phyloP scores from a whole-genome alignment of 164 flowering plant genomes.

The Kalanchoe fedtschenkoi region DNA sequence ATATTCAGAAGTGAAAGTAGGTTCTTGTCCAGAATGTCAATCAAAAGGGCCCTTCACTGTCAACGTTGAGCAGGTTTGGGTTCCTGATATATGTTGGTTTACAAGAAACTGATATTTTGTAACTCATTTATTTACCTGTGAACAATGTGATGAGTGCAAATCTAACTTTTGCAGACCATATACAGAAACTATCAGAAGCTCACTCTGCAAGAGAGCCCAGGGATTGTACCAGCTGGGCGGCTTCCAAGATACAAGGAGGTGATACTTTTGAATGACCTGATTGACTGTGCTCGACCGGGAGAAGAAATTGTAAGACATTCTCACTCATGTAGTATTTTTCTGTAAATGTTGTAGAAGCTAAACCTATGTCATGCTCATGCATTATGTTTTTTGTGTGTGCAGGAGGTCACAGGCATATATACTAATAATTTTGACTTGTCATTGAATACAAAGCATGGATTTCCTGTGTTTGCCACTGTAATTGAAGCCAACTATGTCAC shows the following conservation, averaged over 20 bases:
- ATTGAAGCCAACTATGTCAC: constrained; percentile 91
- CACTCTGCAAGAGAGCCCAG: constrained; percentile 84
- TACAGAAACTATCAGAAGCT: constrained; percentile 27
- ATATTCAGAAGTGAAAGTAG: constrained; percentile 93
- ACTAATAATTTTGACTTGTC: constrained; percentile 93
- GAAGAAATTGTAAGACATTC: constrained; percentile 69
- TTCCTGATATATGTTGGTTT: not conserved
- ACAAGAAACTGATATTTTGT: not conserved
- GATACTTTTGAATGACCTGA: constrained; percentile 88
- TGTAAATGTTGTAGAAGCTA: constrained; percentile 2
- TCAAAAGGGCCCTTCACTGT: constrained; percentile 98
- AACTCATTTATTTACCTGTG: not conserved
- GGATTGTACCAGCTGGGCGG: constrained; percentile 14
- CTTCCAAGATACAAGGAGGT: constrained; percentile 56
- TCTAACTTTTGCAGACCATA: constrained; percentile 8
- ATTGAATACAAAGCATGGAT: constrained; percentile 92
- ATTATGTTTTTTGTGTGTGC: constrained; percentile 10
- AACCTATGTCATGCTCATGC: not conserved
- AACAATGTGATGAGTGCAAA: not conserved
- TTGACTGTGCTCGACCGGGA: constrained; percentile 99
- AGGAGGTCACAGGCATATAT: constrained; percentile 96
- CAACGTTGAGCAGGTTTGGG: constrained; percentile 77
- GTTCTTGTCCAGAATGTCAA: constrained; percentile 98
- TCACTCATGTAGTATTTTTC: constrained; percentile 1
- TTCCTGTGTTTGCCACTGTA: constrained; percentile 94